Conservation (phyloP, 768 basidiomycete species). For the Suillus decipiens region DNA sequence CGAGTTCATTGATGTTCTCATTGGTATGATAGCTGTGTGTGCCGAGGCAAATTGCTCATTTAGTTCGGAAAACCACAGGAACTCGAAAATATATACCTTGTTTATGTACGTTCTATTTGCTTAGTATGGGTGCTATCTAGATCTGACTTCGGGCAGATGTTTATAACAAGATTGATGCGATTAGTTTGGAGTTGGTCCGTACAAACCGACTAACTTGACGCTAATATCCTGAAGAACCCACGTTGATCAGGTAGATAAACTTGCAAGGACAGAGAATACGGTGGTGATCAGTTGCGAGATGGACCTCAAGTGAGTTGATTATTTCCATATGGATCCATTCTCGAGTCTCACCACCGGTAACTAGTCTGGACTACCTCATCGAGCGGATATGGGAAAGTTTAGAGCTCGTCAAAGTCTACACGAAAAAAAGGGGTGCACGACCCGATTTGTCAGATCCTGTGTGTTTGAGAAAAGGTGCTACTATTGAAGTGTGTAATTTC, state of each 20-base stretch:
- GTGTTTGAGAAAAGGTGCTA: slow-evolving; percentile 87
- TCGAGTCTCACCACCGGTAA: slow-evolving; percentile 10
- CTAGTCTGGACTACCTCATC: slow-evolving; percentile 70
- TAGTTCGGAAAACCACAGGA: slow-evolving; percentile 42
- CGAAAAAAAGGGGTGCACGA: slow-evolving; percentile 94
- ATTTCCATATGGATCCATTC: slow-evolving; percentile 2
- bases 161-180: slow-evolving; percentile 95
- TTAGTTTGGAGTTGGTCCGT: slow-evolving; percentile 67
- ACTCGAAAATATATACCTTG: slow-evolving; percentile 96
- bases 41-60: not conserved
- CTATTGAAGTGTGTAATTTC: slow-evolving; percentile 67
- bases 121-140: slow-evolving; percentile 9
- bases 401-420: slow-evolving; percentile 89
- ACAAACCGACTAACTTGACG: not conserved
- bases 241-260: slow-evolving; percentile 57
- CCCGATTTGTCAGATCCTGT: slow-evolving; percentile 93
- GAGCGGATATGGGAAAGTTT: slow-evolving; percentile 81
- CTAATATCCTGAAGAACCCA: not conserved
- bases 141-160: slow-evolving; percentile 58
- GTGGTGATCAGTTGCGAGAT: slow-evolving; percentile 98
- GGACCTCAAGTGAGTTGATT: slow-evolving; percentile 71
- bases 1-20: slow-evolving; percentile 97
- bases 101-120: slow-evolving; percentile 58
- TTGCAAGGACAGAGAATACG: slow-evolving; percentile 78
- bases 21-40: slow-evolving; percentile 51